phyloP scores from a whole-genome alignment of 208 protist species.

The Lotmaria passim region DNA sequence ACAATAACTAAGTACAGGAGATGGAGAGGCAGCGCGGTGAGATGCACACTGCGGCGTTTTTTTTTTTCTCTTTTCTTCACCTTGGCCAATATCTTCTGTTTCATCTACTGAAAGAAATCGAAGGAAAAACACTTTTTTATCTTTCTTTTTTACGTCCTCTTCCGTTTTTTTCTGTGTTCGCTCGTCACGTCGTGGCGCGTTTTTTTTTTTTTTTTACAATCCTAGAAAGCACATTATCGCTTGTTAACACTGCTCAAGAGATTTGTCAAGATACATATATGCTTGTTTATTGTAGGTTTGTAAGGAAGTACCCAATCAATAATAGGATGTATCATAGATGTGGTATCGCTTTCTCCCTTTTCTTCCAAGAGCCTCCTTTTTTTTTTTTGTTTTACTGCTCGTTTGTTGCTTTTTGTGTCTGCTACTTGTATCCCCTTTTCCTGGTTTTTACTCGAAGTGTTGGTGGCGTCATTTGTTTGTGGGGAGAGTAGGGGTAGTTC shows the following conservation, averaged over 20 bases:
- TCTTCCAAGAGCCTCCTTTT: too few species aligned
- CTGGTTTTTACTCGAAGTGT: background rate
- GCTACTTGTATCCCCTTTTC: background rate
- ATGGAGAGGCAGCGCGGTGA: background rate
- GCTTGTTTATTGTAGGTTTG: background rate
- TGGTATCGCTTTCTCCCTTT: too few species aligned
- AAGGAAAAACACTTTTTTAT: background rate
- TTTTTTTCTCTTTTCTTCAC: background rate
- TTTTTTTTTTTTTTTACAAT: background rate
- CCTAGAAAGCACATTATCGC: background rate
- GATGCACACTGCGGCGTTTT: background rate
- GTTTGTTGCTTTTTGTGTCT: background rate
- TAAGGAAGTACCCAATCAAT: slow-evolving; percentile 10
- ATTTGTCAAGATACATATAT: slow-evolving; percentile 7
- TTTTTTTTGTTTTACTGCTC: background rate
- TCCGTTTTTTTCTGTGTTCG: background rate
- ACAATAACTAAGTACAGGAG: background rate
- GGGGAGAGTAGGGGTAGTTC: background rate
- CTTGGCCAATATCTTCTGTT: background rate
- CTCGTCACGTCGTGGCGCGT: background rate
- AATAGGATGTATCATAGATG: slow-evolving; percentile 10
- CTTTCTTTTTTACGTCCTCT: background rate
- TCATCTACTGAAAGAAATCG: too few species aligned
- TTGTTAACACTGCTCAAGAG: background rate
- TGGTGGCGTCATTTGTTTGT: background rate